Base-by-base conservation (phyloP, 345 rosid genomes). In the Arabis hirsuta region DNA sequence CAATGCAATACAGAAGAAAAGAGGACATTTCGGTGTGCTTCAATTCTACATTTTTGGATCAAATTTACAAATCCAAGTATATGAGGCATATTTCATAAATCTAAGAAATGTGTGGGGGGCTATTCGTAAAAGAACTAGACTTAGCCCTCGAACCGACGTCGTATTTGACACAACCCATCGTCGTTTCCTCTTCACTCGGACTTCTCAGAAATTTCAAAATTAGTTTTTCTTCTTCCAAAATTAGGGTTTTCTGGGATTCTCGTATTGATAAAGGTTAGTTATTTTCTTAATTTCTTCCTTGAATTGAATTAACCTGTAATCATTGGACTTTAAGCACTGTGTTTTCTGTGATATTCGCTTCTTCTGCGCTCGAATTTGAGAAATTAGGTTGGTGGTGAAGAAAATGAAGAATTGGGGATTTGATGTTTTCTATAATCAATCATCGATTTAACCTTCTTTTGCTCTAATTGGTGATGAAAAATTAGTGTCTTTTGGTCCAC, bases 171-270 rank as follows among this genome's bases (percentile, higher is more conserved):
- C 48, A n/a, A 56, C n/a, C 4, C 14, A n/a, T 1, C 27, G 41
- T 67, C 72, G 72, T 16, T 27, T 59, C 51, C 4, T 50, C 52
- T 50, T 27, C 42, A n/a, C 7, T 59, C n/a, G 39, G 60, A 53
- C n/a, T 8, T 55, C 44, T 39, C 26, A 12, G 41, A 16, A 32
- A 9, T 32, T 26, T 34, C 55, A 69, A 57, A 14, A 13, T 50
- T 27, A 29, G 46, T 9, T 41, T 20, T 14, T 44, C 42, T 27
- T 55, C 65, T 46, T 51, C 45, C 26, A 34, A 46, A 72, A 24
- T 55, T 73, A 73, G 77, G 77, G 77, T 3, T 73, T 36, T 55
- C 43, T 36, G 69, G 34, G 56, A 55, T 64, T 46, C 43, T 31
- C 47, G 6, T 5, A 31, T 62, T 36, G 62, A 45, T 12, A 55